Percentiles rank a stretch among this genome's conserved stretches.
Evolutionary conservation across 148 eudicot genomes (phyloP).

Genomic region (Spergularia bocconei): DNA sequence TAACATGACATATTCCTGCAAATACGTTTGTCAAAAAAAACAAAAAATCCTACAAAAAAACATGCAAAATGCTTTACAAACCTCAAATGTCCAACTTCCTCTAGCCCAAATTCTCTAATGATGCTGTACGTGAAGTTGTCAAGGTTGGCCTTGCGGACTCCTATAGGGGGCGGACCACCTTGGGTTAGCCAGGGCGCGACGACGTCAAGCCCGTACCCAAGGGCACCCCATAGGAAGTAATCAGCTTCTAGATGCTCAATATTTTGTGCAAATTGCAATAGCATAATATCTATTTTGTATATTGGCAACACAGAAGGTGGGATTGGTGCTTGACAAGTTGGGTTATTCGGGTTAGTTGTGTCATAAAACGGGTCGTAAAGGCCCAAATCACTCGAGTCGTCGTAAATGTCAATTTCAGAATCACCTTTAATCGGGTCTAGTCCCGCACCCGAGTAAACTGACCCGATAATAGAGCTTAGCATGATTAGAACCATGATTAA

Average conservation of each 20-base stretch:
- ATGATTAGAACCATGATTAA: neutral
- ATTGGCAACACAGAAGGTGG: slow-evolving; percentile 40
- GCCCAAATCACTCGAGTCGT: slow-evolving; percentile 12
- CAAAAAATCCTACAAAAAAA: too few species aligned
- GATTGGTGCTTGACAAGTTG: slow-evolving; percentile 30
- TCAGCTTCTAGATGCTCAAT: slow-evolving; percentile 69
- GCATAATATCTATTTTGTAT: slow-evolving; percentile 36
- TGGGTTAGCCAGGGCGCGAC: slow-evolving; percentile 49
- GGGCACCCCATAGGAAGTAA: slow-evolving; percentile 57
- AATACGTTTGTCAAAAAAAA: too few species aligned
- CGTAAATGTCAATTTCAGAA: neutral
- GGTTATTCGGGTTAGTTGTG: slow-evolving; percentile 6
- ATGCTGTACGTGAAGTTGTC: slow-evolving; percentile 33
- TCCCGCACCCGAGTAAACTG: neutral
- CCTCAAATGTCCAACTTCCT: slow-evolving; percentile 91
- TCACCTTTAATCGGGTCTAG: neutral
- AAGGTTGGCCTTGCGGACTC: slow-evolving; percentile 67
- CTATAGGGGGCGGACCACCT: slow-evolving; percentile 83
- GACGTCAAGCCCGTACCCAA: slow-evolving; percentile 62
- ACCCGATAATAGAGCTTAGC: neutral
- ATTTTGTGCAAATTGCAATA: slow-evolving; percentile 63
- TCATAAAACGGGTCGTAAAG: slow-evolving; percentile 24
- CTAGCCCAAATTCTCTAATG: slow-evolving; percentile 53
- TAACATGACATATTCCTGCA: neutral
- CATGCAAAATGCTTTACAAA: slow-evolving; percentile 1